Base-by-base conservation (phyloP, 345 rosid species). In the Anacardium occidentale region DNA sequence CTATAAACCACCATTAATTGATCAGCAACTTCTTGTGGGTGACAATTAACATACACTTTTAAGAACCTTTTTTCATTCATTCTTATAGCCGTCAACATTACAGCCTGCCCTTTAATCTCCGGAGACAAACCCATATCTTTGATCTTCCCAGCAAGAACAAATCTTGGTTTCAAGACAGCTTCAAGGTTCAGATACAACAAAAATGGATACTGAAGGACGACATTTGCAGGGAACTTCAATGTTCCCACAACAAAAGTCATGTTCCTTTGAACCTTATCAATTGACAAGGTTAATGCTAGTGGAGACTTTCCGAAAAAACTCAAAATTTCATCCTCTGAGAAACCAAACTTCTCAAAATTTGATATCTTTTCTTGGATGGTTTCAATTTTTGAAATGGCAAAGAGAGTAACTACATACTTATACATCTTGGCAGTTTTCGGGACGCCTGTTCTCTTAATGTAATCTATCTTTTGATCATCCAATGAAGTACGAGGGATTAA, bases 201-300 rank as follows among this genome's bases (percentile, higher is more conserved):
- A 70, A 68, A 80, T 2, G 97, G 98, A 67, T 83, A 24, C 37
- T 77, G 26, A 15, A 88, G 77, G 34, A 91, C 82, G 11, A 79
- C 72, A 25, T 62, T 83, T 32, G 95, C 90, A n/a, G 91, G 80
- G 15, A 86, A 77, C 75, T 85, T 93, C 87, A 91, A 82, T 14
- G 82, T 83, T n/a, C 86, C 95, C 13, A 89, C 48, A 12, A 93
- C 64, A 65, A 81, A 93, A 54, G 95, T 89, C 97, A 93, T 93
- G 68, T 93, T 93, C 81, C 95, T 88, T 73, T 93, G 95, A 68
- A 93, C 89, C 80, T 91, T 91, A 8, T 91, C 97, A 65, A 87
- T 79, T 9, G 95, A 91, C 10, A 93, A 47, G 9, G 95, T 87
- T 73, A 93, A 79, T 48, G 84, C 29, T 61, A 82, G 62, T 0